Evolutionary conservation across 2,329 filamentous ascomycete genomes (phyloP).

Genomic region (Monosporascus sp.): DNA sequence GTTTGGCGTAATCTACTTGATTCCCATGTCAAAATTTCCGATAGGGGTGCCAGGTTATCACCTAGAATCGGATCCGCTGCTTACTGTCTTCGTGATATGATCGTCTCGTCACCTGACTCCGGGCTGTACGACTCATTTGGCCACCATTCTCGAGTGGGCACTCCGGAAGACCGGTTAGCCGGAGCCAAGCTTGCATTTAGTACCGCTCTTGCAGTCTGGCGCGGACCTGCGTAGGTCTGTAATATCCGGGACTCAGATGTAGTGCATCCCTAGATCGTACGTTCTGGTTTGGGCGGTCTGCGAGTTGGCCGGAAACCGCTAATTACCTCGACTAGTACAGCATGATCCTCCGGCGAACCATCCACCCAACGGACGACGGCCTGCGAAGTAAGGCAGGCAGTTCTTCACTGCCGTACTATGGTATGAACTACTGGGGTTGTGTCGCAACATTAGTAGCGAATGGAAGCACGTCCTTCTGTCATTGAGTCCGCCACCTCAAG

Average conservation of each 20-base stretch:
- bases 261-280: constrained; percentile 13
- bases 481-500: constrained; percentile 16
- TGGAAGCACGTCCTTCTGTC: constrained; percentile 7
- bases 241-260: constrained; percentile 15
- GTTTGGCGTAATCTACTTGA: background rate
- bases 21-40: background rate
- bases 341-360: constrained; percentile 16
- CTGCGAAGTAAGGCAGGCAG: background rate
- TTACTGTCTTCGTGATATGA: background rate
- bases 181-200: background rate
- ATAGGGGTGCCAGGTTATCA: background rate
- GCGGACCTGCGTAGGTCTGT: constrained; percentile 14
- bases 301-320: constrained; percentile 10
- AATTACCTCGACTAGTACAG: constrained; percentile 21
- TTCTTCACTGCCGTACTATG: background rate
- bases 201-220: constrained; percentile 10
- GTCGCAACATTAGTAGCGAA: constrained; percentile 5
- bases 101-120: background rate
- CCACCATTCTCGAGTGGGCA: background rate
- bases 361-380: background rate
- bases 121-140: background rate
- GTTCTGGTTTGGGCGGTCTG: constrained; percentile 6
- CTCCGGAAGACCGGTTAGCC: background rate
- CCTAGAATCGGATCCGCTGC: background rate
- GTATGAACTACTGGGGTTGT: constrained; percentile 1